phyloP scores from a whole-genome alignment of 2,329 filamentous ascomycete genomes.

The Byssochlamys sp. region DNA sequence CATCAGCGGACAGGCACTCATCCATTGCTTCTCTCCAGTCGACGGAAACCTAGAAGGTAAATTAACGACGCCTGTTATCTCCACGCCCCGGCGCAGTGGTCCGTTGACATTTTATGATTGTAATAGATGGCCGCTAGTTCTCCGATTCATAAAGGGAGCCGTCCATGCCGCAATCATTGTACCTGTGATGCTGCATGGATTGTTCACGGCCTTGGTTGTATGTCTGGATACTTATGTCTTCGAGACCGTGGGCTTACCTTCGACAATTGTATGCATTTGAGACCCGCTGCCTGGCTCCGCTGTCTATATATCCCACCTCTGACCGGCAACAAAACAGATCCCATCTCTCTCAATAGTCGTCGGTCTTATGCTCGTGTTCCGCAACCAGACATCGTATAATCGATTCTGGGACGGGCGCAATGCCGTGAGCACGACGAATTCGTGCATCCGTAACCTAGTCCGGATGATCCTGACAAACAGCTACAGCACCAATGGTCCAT shows the following conservation, averaged over 20 bases:
- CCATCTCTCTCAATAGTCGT: conserved; percentile 57
- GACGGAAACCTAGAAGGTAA: conserved; percentile 8
- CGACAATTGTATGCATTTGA: conserved; percentile 41
- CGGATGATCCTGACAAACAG: conserved; percentile 46
- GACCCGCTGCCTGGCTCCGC: background rate
- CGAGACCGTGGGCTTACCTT: conserved; percentile 46
- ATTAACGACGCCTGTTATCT: background rate
- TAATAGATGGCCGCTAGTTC: conserved; percentile 50
- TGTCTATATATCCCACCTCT: background rate
- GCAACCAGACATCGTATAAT: conserved; percentile 56
- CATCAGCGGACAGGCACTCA: conserved; percentile 8
- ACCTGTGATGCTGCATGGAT: conserved; percentile 48
- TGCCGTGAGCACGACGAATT: conserved; percentile 48
- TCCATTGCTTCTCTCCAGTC: conserved; percentile 12
- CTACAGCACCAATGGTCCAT: conserved; percentile 22
- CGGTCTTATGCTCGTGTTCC: conserved; percentile 58
- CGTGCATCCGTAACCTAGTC: conserved; percentile 51
- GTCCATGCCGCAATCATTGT: conserved; percentile 51
- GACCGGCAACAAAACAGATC: conserved; percentile 30
- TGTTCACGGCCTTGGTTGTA: conserved; percentile 51
- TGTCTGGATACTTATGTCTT: conserved; percentile 47
- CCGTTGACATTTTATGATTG: background rate
- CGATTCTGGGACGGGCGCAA: conserved; percentile 55
- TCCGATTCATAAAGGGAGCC: conserved; percentile 56
- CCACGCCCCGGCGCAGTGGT: background rate